Base-by-base conservation (phyloP, 352 stramenopile species). In the Pythium utonaiense region DNA sequence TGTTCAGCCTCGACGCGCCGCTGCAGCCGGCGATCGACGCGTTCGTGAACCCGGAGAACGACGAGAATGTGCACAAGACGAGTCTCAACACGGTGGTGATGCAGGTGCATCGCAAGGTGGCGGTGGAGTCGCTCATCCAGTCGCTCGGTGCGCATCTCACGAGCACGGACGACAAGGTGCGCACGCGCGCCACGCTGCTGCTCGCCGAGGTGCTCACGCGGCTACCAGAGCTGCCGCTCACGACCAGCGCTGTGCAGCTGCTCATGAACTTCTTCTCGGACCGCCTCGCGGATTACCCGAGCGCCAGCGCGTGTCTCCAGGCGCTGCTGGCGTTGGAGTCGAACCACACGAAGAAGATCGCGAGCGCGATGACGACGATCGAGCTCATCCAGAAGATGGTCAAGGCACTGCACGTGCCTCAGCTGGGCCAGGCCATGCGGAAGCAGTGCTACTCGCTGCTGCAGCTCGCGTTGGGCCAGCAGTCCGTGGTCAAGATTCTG, bases 41-140 rank as follows among this genome's bases (percentile, higher is more conserved):
- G 67, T 95, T 93, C 66, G 81, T 93, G 58, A 71, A 93, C 71
- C 84, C 86, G 3, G 84, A 93, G 67, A 91, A 90, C 55, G 83
- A 93, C 36, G 83, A 95, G 21, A 78, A 70, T 21, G 67, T 71
- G 62, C 86, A 95, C 68, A 95, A 92, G 75, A 92, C 83, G 40
- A 84, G 80, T 30, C 74, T 95, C 33, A 95, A 95, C 71, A 93
- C 80, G n/a, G 72, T 95, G 38, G 71, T 95, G 24, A 93, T 95
- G 83, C 83, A 93, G 56, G 78, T 93, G 50, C 83, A 95, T 51
- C 83, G 86, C 45, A 76, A 77, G 22, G 78, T 91, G 56, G 77
- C 63, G 21, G 83, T 95, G 49, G 83, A 95, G 72, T 66, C 75
- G 67, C 77, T 95, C 25, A 89, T 95, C 63, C 75, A 93, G 67